Percentiles rank a stretch among this genome's conserved stretches.
Conservation (phyloP, 495 filamentous ascomycete species). For the Polyplosphaeria fusca region DNA sequence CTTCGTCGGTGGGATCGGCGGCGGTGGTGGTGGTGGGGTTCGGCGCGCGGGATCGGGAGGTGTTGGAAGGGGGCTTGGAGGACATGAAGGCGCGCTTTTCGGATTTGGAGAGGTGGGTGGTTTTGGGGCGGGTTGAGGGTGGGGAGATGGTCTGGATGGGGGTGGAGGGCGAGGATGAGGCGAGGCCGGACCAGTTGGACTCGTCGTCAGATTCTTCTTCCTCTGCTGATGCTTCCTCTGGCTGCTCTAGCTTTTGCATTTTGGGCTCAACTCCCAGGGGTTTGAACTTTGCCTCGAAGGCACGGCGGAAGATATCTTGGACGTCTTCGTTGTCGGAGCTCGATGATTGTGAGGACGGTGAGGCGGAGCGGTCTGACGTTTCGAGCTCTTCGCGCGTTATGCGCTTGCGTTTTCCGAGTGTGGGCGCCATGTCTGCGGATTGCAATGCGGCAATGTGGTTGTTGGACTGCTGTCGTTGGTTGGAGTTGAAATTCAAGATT, state of each 20-base stretch:
- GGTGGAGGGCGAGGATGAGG: too few species aligned
- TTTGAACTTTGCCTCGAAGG: slow-evolving; percentile 85
- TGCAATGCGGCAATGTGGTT: background rate
- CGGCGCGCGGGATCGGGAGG: slow-evolving; percentile 19
- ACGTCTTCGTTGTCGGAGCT: slow-evolving; percentile 25
- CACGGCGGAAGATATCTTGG: slow-evolving; percentile 65
- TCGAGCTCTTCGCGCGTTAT: slow-evolving; percentile 7
- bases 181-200: slow-evolving; percentile 67
- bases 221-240: slow-evolving; percentile 25
- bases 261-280: slow-evolving; percentile 50
- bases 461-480: too few species aligned
- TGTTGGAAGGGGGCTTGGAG: slow-evolving; percentile 50
- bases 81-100: slow-evolving; percentile 76
- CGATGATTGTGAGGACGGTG: slow-evolving; percentile 2
- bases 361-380: slow-evolving; percentile 6
- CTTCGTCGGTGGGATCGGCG: slow-evolving; percentile 53
- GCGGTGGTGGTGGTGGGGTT: slow-evolving; percentile 39
- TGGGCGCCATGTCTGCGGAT: slow-evolving; percentile 10
- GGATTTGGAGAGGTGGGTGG: slow-evolving; percentile 50
- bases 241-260: slow-evolving; percentile 31
- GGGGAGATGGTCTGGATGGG: too few species aligned
- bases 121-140: too few species aligned
- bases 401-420: slow-evolving; percentile 24
- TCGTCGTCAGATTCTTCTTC: slow-evolving; percentile 38
- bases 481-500: too few species aligned